These are phyloP conservation scores for Podospora australis DNA, from an alignment of 495 filamentous ascomycete species.

Conservation along the genomic window DNA sequence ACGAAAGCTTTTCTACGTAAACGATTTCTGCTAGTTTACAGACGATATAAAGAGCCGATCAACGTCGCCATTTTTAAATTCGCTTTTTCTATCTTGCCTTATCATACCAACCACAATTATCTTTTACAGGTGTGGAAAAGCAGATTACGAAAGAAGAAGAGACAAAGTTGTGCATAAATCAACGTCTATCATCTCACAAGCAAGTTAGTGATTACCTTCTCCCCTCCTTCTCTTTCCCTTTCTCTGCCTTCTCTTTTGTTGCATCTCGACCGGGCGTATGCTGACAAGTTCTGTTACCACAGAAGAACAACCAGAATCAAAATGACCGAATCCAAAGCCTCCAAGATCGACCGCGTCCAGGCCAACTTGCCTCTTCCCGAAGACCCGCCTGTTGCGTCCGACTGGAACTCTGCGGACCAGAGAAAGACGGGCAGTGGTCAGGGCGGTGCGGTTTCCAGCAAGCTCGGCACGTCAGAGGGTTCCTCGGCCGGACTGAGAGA, in stretches of 20 bases:
- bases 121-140: too few relatives aligned
- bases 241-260: not conserved
- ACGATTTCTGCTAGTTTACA: too few relatives aligned
- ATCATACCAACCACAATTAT: too few relatives aligned
- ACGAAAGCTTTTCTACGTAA: too few relatives aligned
- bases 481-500: conserved; percentile 51
- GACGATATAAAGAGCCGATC: too few relatives aligned
- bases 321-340: conserved; percentile 47
- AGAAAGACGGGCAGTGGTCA: conserved; percentile 61
- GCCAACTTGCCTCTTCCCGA: conserved; percentile 75
- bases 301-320: not conserved
- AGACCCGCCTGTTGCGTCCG: conserved; percentile 63
- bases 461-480: conserved; percentile 47
- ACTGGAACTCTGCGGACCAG: conserved; percentile 64
- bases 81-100: too few relatives aligned
- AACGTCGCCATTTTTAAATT: too few relatives aligned
- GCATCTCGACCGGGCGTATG: not conserved
- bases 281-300: not conserved
- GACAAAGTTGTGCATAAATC: too few relatives aligned
- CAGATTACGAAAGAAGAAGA: too few relatives aligned
- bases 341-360: conserved; percentile 57
- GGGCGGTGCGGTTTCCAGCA: conserved; percentile 44
- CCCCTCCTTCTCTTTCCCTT: too few relatives aligned
- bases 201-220: too few relatives aligned
- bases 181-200: too few relatives aligned